Percentiles rank a stretch among this genome's conserved stretches.
phyloP scores from a whole-genome alignment of 176 grass and related monocot species.

The Lolium perenne region DNA sequence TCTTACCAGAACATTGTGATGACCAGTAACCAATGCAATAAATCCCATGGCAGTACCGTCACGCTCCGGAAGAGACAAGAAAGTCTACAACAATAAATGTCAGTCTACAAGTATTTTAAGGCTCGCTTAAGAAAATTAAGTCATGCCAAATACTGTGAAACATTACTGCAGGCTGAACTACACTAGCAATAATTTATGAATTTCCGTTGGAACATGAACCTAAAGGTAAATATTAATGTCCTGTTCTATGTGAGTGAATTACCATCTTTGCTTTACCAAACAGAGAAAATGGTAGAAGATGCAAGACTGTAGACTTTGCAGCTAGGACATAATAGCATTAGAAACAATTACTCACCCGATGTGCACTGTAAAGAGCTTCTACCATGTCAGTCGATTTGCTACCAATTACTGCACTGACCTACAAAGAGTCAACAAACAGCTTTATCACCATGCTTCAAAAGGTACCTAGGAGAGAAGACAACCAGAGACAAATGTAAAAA shows the following conservation, averaged over 20 bases:
- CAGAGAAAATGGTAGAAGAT: not conserved
- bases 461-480: not conserved
- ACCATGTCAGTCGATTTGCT: constrained; percentile 49
- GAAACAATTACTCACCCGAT: constrained; percentile 50
- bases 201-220: constrained; percentile 15
- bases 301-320: constrained; percentile 19
- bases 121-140: constrained; percentile 6
- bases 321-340: not conserved
- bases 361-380: constrained; percentile 53
- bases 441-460: not conserved
- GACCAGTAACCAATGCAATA: constrained; percentile 65
- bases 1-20: constrained; percentile 59
- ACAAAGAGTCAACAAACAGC: constrained; percentile 7
- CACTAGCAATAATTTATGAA: not conserved
- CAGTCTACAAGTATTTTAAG: constrained; percentile 16
- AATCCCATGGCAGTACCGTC: constrained; percentile 66
- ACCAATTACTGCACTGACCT: constrained; percentile 47
- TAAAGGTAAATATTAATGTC: constrained; percentile 8
- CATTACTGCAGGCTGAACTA: constrained; percentile 21
- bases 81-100: constrained; percentile 58
- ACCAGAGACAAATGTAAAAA: not conserved
- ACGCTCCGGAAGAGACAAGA: constrained; percentile 72
- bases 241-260: constrained; percentile 29
- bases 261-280: constrained; percentile 21
- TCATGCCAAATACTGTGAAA: constrained; percentile 17